Evolutionary conservation across 176 grass and related monocot species (phyloP), one percentile per base, ranked within the genome.

Genomic region (Canna indica): DNA sequence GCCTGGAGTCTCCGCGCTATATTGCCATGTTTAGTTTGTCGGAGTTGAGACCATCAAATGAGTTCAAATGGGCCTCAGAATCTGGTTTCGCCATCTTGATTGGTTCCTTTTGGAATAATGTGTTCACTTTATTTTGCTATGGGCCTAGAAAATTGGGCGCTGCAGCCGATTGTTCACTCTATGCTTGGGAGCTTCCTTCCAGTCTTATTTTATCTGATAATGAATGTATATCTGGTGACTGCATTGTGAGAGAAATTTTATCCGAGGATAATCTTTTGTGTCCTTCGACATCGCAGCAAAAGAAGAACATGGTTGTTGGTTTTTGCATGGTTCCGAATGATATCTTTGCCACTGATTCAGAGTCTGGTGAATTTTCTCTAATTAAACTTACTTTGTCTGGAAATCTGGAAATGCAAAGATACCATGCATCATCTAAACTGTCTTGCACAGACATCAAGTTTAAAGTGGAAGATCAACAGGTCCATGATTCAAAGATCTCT

Each of bases 401-500:
- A 59, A 97, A 71, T 59, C 79, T 97, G 80, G 86, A 92, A 71
- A 81, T 97, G 80, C 88, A 87, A 81, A 81, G 42, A 56, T 97
- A 92, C 47, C 14, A 27, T 47, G 68, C 62, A 45, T 83, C 69
- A 42, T 20, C 29, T 28, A 75, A 80, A 74, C 44, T 80, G 35
- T 28, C 28, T 62, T 67, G 78, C 64, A 50, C 73, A 41, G 71
- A 72, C 47, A 41, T 58, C 26, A 78, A 75, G 71, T 69, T 36
- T 64, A 74, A 81, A 79, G 54, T 57, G 79, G 71, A 86, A 56
- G 77, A 85, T 68, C 64, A 59, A 67, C 60, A 33, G 59, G 46
- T 47, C 56, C 70, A 52, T 47, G 68, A 69, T 67, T 79, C 80
- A 77, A 53, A 78, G 20, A 61, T 77, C 65, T 81, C 29, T 68